These are phyloP conservation scores for Mortierella sp. DNA, from an alignment of 371 early-diverging fungal genomes.

Conservation along the genomic window DNA sequence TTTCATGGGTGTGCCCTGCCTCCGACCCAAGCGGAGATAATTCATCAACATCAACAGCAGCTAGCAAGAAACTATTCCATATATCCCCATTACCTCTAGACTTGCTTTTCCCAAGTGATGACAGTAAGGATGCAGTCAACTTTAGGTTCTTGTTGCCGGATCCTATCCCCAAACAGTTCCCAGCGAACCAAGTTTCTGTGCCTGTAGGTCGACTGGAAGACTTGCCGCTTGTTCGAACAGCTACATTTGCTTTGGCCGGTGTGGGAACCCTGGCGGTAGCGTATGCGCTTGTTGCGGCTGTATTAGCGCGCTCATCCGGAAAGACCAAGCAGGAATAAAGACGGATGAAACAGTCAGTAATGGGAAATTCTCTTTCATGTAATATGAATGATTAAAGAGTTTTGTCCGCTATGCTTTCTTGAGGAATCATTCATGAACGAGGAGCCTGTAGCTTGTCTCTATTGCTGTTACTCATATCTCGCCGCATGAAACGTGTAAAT, in stretches of 20 bases:
- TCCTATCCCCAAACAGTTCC: constrained; percentile 42
- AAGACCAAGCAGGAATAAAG: constrained; percentile 46
- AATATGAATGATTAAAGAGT: neutral
- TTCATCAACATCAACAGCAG: constrained; percentile 7
- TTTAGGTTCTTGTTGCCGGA: constrained; percentile 46
- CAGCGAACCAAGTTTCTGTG: constrained; percentile 33
- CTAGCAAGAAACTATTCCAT: constrained; percentile 49
- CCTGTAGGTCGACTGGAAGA: constrained; percentile 53
- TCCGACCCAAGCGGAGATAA: neutral
- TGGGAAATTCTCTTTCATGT: too few species aligned
- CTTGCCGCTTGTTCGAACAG: constrained; percentile 26
- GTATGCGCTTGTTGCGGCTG: constrained; percentile 25
- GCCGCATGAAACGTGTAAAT: neutral
- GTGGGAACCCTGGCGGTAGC: constrained; percentile 35
- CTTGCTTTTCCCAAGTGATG: constrained; percentile 31
- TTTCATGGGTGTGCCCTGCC: constrained; percentile 42
- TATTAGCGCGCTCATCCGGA: constrained; percentile 11
- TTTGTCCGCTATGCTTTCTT: neutral
- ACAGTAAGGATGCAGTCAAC: constrained; percentile 15
- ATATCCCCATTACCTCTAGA: constrained; percentile 36
- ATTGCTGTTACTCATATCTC: neutral
- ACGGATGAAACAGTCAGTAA: neutral
- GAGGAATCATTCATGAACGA: neutral
- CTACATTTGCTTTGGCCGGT: constrained; percentile 47
- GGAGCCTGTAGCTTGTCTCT: neutral